Base-by-base conservation (phyloP, 1,284 basidiomycete species). In the Coniophora puteana region DNA sequence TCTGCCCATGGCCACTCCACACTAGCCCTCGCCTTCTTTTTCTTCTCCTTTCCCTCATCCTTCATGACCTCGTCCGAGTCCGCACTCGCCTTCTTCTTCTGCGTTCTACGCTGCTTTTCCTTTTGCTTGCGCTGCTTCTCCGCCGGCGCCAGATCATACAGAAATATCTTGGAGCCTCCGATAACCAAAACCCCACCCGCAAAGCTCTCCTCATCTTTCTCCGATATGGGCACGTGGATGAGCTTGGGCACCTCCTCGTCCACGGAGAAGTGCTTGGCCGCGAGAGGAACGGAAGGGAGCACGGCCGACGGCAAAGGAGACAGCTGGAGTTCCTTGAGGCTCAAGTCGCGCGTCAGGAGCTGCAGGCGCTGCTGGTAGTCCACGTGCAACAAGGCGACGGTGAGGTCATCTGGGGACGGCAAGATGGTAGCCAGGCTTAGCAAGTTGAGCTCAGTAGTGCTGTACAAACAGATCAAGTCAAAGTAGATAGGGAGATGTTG, bases 1-100 rank as follows among this genome's bases (percentile, higher is more conserved):
- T 78, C 72, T 46, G 71, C 74, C 80, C 82, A 88, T 11, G 84
- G 83, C 87, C 87, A 89, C 14, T 76, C 71, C 8, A 86, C 68
- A 17, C 55, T 54, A 0, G 72, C 72, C 29, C 62, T 69, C 1
- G 77, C 61, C 48, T 76, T 84, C 45, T 72, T 66, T 51, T 68
- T 74, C 42, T 65, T 67, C 49, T 80, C 78, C 52, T 80, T 84
- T 51, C 74, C 66, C 45, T 62, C 69, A 2, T 73, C 76, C 45
- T 67, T 69, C 13, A 58, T 56, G 6, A 48, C 62, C 41, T 72
- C 70, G 17, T 58, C 57, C 8, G 53, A 46, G 31, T 73, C 69
- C 28, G 51, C 54, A 36, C 68, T 72, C 36, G 68, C 67, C 53
- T 78, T 74, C 50, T 66, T 72, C 29, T 63, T 66, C 29, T 76